A percentile compares a stretch with the other conserved stretches of the same genome.
Evolutionary conservation across 2,329 filamentous ascomycete genomes (phyloP).

Genomic region (Helminthosporium solani): DNA sequence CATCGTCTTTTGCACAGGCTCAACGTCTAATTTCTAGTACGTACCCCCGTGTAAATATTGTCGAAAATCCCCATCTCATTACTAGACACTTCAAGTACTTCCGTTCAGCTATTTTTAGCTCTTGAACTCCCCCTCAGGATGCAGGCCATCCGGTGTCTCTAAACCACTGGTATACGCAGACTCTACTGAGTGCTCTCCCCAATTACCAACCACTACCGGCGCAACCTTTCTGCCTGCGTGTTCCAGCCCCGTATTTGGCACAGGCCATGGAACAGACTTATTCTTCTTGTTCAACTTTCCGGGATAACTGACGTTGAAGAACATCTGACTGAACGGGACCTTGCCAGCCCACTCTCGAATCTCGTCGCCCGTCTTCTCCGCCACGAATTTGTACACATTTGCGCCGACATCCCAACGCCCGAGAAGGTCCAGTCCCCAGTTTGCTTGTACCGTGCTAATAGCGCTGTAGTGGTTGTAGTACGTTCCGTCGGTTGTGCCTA

Average conservation of each 20-base stretch:
- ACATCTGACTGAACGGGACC: constrained; percentile 31
- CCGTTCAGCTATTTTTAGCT: too few relatives aligned
- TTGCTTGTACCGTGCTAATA: constrained; percentile 48
- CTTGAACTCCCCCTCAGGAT: constrained; percentile 34
- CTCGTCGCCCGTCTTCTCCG: constrained; percentile 28
- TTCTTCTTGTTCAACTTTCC: constrained; percentile 35
- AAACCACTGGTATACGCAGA: constrained; percentile 32
- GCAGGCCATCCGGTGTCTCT: constrained; percentile 38
- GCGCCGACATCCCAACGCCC: constrained; percentile 51
- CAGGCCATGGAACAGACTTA: constrained; percentile 28
- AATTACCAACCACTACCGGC: constrained; percentile 23
- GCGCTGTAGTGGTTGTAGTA: constrained; percentile 56
- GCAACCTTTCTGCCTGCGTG: constrained; percentile 31
- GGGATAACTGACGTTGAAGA: constrained; percentile 35
- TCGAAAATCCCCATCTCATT: too few relatives aligned
- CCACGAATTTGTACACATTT: constrained; percentile 45
- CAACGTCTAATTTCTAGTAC: too few relatives aligned
- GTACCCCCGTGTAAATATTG: too few relatives aligned
- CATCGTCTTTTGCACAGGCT: too few relatives aligned
- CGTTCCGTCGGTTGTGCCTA: constrained; percentile 66
- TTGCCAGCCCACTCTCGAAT: constrained; percentile 27
- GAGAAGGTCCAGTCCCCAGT: constrained; percentile 49
- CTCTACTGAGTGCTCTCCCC: constrained; percentile 22
- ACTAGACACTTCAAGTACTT: too few relatives aligned
- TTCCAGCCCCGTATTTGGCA: constrained; percentile 27